These are phyloP conservation scores for Annulohypoxylon moriforme DNA, from an alignment of 495 filamentous ascomycete genomes.

Conservation along the genomic window DNA sequence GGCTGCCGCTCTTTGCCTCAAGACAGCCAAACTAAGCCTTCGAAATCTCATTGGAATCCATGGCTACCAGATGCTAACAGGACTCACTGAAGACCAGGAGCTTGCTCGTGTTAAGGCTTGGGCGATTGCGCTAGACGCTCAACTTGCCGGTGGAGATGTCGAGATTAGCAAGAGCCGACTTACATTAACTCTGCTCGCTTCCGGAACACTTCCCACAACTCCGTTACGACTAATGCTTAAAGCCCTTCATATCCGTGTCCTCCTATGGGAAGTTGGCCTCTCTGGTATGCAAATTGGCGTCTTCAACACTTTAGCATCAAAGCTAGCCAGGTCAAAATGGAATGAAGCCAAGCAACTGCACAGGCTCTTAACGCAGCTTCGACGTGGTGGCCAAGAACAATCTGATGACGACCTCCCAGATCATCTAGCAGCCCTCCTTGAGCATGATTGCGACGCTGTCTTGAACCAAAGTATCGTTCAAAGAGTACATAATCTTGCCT, in stretches of 20 bases:
- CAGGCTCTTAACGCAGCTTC: slow-evolving; percentile 63
- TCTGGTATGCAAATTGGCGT: slow-evolving; percentile 69
- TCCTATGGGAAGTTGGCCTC: slow-evolving; percentile 81
- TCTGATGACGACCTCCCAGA: slow-evolving; percentile 75
- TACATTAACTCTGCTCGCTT: slow-evolving; percentile 87
- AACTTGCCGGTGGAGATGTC: slow-evolving; percentile 91
- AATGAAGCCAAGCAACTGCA: slow-evolving; percentile 77
- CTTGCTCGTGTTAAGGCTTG: slow-evolving; percentile 89
- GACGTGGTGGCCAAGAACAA: slow-evolving; percentile 54
- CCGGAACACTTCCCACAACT: slow-evolving; percentile 85
- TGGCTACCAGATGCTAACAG: slow-evolving; percentile 79
- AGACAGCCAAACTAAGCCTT: slow-evolving; percentile 83
- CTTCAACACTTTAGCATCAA: slow-evolving; percentile 72
- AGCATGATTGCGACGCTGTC: slow-evolving; percentile 82
- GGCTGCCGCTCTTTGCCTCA: slow-evolving; percentile 79
- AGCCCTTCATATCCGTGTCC: slow-evolving; percentile 87
- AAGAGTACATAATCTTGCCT: slow-evolving; percentile 89
- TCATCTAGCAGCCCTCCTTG: slow-evolving; percentile 77
- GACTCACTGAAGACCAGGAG: slow-evolving; percentile 86
- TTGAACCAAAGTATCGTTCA: slow-evolving; percentile 81
- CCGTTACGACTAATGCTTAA: slow-evolving; percentile 91
- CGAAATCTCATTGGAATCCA: slow-evolving; percentile 80
- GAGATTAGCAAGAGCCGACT: slow-evolving; percentile 90
- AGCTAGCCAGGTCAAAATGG: slow-evolving; percentile 81
- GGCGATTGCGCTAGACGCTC: slow-evolving; percentile 94